A percentile compares a stretch with the other conserved stretches of the same genome.
Conservation (phyloP, 2,329 filamentous ascomycete genomes). For the Ascochyta clinopodiicola region DNA sequence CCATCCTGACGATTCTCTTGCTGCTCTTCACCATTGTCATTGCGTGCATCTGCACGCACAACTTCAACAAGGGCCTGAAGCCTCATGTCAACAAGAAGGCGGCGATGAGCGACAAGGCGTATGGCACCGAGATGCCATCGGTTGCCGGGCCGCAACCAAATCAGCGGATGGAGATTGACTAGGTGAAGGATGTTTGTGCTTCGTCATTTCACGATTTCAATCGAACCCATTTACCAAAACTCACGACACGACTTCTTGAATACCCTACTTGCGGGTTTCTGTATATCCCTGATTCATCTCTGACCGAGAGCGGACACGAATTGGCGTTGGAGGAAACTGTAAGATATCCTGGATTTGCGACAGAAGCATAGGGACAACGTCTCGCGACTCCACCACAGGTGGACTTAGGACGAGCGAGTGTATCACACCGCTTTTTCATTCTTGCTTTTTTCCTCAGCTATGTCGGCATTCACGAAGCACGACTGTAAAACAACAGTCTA, state of each 20-base stretch:
- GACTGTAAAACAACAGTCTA: constrained; percentile 25
- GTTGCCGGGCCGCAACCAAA: constrained; percentile 54
- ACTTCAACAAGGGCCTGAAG: constrained; percentile 90
- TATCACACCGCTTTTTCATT: constrained; percentile 7
- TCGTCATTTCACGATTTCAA: constrained; percentile 6
- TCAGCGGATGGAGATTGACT: constrained; percentile 53
- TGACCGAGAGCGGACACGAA: constrained; percentile 26
- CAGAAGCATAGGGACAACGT: neutral
- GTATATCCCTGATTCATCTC: constrained; percentile 35
- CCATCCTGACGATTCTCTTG: constrained; percentile 87
- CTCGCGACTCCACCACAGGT: neutral
- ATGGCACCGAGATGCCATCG: constrained; percentile 56
- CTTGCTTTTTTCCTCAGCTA: constrained; percentile 3
- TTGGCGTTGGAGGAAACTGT: constrained; percentile 32
- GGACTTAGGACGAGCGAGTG: neutral
- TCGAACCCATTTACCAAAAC: constrained; percentile 8
- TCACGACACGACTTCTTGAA: constrained; percentile 33
- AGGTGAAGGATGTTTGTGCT: constrained; percentile 11
- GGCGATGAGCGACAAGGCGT: constrained; percentile 58
- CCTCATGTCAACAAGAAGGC: constrained; percentile 75
- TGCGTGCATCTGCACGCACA: constrained; percentile 84
- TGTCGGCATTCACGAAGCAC: constrained; percentile 16
- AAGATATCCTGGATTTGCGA: constrained; percentile 15
- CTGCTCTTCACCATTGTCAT: constrained; percentile 89
- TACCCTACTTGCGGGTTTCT: constrained; percentile 31